phyloP scores from a whole-genome alignment of 768 basidiomycete genomes.

The Paxillus involutus region DNA sequence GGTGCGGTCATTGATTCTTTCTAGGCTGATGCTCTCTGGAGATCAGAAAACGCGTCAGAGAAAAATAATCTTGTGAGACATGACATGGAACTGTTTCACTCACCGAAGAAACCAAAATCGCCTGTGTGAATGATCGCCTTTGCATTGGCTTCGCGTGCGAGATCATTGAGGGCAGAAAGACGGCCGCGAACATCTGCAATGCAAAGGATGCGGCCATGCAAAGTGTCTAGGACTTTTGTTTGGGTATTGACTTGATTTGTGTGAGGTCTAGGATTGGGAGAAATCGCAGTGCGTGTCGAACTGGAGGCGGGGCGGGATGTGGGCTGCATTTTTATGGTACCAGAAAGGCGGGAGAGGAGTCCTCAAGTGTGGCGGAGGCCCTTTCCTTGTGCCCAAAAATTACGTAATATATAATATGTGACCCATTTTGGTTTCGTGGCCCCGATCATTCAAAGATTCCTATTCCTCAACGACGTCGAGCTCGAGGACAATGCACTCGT shows the following conservation, averaged over 20 bases:
- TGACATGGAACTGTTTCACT: slow-evolving; percentile 20
- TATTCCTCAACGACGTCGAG: slow-evolving; percentile 10
- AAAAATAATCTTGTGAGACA: background rate
- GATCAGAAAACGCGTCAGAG: slow-evolving; percentile 19
- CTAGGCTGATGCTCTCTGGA: slow-evolving; percentile 74
- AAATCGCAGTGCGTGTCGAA: slow-evolving; percentile 56
- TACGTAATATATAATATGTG: slow-evolving; percentile 37
- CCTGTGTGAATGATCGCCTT: slow-evolving; percentile 96
- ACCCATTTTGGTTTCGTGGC: slow-evolving; percentile 11
- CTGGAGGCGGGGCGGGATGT: slow-evolving; percentile 59
- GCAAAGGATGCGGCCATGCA: slow-evolving; percentile 88
- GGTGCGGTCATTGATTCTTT: slow-evolving; percentile 92
- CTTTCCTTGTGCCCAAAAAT: slow-evolving; percentile 2
- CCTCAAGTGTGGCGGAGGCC: slow-evolving; percentile 7
- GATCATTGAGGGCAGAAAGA: slow-evolving; percentile 84
- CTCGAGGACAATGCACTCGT: slow-evolving; percentile 29
- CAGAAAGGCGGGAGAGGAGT: slow-evolving; percentile 18
- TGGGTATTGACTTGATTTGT: slow-evolving; percentile 64
- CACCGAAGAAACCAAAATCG: slow-evolving; percentile 98
- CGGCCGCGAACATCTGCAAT: slow-evolving; percentile 92
- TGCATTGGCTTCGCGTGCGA: slow-evolving; percentile 86
- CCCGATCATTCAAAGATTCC: background rate
- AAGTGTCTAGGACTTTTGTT: slow-evolving; percentile 75
- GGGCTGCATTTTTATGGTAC: slow-evolving; percentile 47
- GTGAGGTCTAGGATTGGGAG: slow-evolving; percentile 50